Conservation (phyloP, 805 yeast genomes). For the Pichia eremophila region DNA sequence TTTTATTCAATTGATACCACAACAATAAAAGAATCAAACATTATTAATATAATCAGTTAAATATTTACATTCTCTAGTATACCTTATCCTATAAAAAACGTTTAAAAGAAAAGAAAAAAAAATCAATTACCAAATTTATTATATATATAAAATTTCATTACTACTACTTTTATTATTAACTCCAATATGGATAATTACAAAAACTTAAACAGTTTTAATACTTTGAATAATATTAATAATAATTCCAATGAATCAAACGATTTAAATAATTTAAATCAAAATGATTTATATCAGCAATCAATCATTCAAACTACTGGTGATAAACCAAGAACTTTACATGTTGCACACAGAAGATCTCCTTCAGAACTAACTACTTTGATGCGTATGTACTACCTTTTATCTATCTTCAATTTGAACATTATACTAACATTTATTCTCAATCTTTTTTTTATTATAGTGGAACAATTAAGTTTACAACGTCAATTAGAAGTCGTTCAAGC, state of each 20-base stretch:
- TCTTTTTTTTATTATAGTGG: conserved; percentile 36
- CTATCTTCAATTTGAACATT: background rate
- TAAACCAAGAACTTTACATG: conserved; percentile 60
- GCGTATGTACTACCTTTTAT: conserved; percentile 36
- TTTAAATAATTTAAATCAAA: background rate
- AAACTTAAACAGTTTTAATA: background rate
- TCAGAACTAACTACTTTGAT: conserved; percentile 85
- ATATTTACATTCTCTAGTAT: too few species aligned
- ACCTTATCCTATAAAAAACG: too few species aligned
- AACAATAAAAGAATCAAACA: too few species aligned
- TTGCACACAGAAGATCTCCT: conserved; percentile 97
- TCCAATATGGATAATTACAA: background rate
- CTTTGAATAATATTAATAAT: background rate
- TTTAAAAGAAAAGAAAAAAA: too few species aligned
- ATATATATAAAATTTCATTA: too few species aligned
- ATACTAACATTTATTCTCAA: conserved; percentile 2
- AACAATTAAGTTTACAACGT: conserved; percentile 80
- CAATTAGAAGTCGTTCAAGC: conserved; percentile 87
- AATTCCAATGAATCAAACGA: background rate
- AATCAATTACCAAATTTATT: too few species aligned
- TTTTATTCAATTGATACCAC: too few species aligned
- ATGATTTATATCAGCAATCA: conserved; percentile 8
- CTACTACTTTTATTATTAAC: background rate
- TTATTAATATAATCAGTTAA: too few species aligned
- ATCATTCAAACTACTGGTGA: conserved; percentile 26